phyloP scores from a whole-genome alignment of 208 protist species.

The Trypanosoma rangeli region DNA sequence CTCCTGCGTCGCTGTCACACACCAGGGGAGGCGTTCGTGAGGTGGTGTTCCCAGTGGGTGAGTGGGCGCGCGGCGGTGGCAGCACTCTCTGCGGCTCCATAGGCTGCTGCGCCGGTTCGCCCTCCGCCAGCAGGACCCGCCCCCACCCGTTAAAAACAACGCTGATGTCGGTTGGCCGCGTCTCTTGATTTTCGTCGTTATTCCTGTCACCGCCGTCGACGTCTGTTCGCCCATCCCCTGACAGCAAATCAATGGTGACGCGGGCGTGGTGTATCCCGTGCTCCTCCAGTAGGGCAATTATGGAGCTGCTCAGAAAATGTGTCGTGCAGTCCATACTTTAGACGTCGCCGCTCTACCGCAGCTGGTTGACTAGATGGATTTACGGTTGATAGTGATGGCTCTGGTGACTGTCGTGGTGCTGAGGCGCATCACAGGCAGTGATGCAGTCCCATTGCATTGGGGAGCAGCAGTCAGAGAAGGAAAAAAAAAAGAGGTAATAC shows the following conservation, averaged over 20 bases:
- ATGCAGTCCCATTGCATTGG: neutral
- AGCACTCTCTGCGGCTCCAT: neutral
- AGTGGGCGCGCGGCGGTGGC: neutral
- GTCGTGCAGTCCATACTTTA: slow-evolving; percentile 12
- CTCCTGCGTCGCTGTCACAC: neutral
- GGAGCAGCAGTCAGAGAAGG: slow-evolving; percentile 1
- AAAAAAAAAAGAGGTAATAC: slow-evolving; percentile 8
- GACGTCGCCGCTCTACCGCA: neutral
- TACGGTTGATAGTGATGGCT: neutral
- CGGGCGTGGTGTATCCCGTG: slow-evolving; percentile 47
- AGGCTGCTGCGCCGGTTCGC: slow-evolving; percentile 2
- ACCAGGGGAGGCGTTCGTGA: neutral
- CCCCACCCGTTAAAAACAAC: slow-evolving; percentile 1
- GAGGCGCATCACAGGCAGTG: neutral
- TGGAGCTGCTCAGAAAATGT: slow-evolving; percentile 38
- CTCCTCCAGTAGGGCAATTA: slow-evolving; percentile 50
- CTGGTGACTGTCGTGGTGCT: neutral
- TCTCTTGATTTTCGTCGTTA: neutral
- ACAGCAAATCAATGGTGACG: slow-evolving; percentile 42
- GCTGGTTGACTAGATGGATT: neutral
- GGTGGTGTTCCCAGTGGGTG: neutral
- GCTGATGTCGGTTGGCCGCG: neutral
- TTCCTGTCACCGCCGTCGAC: neutral
- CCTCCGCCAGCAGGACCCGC: neutral
- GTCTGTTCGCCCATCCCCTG: neutral